Percentiles rank a stretch among this genome's conserved stretches.
These are phyloP conservation scores for Ophiosphaerella herpotricha DNA, from an alignment of 2,329 filamentous ascomycete species.

Conservation along the genomic window DNA sequence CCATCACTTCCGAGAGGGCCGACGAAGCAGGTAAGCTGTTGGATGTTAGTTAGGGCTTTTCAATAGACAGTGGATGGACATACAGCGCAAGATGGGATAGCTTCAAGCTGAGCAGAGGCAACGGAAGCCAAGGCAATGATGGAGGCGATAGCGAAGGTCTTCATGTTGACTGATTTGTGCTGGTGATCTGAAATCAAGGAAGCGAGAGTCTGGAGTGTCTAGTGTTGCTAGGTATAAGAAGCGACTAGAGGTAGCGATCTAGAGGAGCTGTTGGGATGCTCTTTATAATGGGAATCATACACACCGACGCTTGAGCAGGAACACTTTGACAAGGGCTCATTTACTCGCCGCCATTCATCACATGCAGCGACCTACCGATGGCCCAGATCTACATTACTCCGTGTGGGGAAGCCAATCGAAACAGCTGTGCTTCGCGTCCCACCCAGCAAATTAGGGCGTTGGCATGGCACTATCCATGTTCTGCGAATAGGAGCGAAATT, in stretches of 20 bases:
- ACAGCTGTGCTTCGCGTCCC: slow-evolving; percentile 11
- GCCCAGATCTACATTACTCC: slow-evolving; percentile 17
- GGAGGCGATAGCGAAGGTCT: slow-evolving; percentile 44
- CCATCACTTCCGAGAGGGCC: slow-evolving; percentile 49
- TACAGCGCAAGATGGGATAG: slow-evolving; percentile 56
- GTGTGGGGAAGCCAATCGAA: slow-evolving; percentile 18
- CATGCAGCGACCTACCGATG: slow-evolving; percentile 20
- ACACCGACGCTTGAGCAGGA: slow-evolving; percentile 15
- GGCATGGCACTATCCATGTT: slow-evolving; percentile 8
- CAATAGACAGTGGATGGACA: slow-evolving; percentile 12
- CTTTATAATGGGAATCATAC: slow-evolving; percentile 24
- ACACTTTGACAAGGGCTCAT: slow-evolving; percentile 13
- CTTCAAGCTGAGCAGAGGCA: slow-evolving; percentile 51
- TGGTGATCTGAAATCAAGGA: slow-evolving; percentile 7
- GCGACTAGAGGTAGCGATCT: slow-evolving; percentile 16
- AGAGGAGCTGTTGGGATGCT: slow-evolving; percentile 7
- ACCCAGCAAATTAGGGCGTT: slow-evolving; percentile 8
- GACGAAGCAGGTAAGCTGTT: slow-evolving; percentile 54
- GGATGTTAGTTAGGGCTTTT: slow-evolving; percentile 19
- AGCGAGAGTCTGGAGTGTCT: slow-evolving; percentile 17
- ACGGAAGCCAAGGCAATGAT: slow-evolving; percentile 51
- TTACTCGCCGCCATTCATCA: slow-evolving; percentile 23
- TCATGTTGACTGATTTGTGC: slow-evolving; percentile 38
- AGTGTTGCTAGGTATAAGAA: slow-evolving; percentile 10
- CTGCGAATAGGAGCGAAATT: slow-evolving; percentile 28